Conservation (phyloP, 345 rosid genomes). For the Clarkia xantiana region DNA sequence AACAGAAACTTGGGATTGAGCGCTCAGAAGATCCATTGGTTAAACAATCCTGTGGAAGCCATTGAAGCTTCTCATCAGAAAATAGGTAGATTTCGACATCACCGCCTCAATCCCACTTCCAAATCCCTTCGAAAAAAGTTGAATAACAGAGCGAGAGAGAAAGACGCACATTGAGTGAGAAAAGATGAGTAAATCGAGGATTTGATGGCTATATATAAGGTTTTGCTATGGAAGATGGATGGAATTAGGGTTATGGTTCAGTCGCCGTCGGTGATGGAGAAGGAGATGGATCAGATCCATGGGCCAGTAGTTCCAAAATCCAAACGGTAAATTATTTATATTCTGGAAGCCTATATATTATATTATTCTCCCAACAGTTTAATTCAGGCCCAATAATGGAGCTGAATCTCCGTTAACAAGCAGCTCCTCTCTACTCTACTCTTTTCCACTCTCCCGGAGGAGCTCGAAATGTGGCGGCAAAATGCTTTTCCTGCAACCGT, state of each 20-base stretch:
- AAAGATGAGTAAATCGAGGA: background rate
- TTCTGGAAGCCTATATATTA: too few relatives aligned
- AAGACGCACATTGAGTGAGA: too few relatives aligned
- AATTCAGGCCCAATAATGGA: too few relatives aligned
- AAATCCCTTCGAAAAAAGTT: background rate
- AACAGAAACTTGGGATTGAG: background rate
- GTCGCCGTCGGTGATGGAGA: background rate
- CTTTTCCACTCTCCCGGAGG: background rate
- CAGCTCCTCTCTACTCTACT: too few relatives aligned
- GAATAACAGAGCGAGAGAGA: slow-evolving; percentile 8
- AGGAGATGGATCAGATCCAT: background rate
- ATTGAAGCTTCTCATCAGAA: slow-evolving; percentile 11
- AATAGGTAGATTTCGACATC: slow-evolving; percentile 28
- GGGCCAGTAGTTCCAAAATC: background rate
- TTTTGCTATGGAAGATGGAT: background rate
- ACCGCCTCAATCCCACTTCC: slow-evolving; percentile 4
- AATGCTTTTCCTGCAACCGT: slow-evolving; percentile 20
- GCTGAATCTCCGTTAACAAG: too few relatives aligned
- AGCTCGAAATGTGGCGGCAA: slow-evolving; percentile 46
- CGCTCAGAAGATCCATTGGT: slow-evolving; percentile 10
- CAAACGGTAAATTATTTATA: too few relatives aligned
- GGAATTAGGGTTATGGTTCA: slow-evolving; percentile 7
- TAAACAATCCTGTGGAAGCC: slow-evolving; percentile 2
- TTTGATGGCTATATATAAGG: background rate
- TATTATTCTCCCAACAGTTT: too few relatives aligned